phyloP scores from a whole-genome alignment of 2,329 filamentous ascomycete genomes.

The Aspergillus terreus region DNA sequence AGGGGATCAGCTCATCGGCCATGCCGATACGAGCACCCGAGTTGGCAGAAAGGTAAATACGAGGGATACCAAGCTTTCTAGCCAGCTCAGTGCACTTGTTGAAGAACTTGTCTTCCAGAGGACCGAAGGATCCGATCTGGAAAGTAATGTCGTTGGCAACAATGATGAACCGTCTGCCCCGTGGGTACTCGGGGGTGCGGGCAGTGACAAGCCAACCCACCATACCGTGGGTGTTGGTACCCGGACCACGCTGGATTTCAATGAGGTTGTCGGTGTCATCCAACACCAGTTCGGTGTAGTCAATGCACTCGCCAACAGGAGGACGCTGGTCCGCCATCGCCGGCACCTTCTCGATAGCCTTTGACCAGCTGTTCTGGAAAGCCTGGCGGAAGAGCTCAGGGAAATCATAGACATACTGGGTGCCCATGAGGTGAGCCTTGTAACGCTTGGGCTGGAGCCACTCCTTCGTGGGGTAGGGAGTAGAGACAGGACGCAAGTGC shows the following conservation, averaged over 20 bases:
- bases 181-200: conserved; percentile 91
- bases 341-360: conserved; percentile 69
- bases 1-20: conserved; percentile 92
- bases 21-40: conserved; percentile 96
- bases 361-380: conserved; percentile 89
- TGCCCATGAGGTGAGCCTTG: conserved; percentile 98
- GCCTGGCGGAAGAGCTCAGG: conserved; percentile 98
- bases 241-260: conserved; percentile 91
- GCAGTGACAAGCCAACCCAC: conserved; percentile 96
- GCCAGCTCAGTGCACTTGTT: conserved; percentile 97
- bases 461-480: conserved; percentile 96
- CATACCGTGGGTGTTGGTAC: conserved; percentile 96
- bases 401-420: conserved; percentile 99
- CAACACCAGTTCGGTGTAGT: conserved; percentile 89
- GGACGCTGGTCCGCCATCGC: conserved; percentile 76
- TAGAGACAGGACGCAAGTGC: conserved; percentile 86
- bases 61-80: conserved; percentile 87
- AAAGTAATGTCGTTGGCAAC: conserved; percentile 99
- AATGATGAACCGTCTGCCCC: conserved; percentile 87
- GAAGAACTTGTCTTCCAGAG: conserved; percentile 96
- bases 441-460: conserved; percentile 98
- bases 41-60: conserved; percentile 97
- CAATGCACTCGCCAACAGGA: conserved; percentile 81
- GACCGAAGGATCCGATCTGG: conserved; percentile 97
- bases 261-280: conserved; percentile 89